phyloP scores from a whole-genome alignment of 225 moss, liverwort and hornwort species.

The Neckera pumila region DNA sequence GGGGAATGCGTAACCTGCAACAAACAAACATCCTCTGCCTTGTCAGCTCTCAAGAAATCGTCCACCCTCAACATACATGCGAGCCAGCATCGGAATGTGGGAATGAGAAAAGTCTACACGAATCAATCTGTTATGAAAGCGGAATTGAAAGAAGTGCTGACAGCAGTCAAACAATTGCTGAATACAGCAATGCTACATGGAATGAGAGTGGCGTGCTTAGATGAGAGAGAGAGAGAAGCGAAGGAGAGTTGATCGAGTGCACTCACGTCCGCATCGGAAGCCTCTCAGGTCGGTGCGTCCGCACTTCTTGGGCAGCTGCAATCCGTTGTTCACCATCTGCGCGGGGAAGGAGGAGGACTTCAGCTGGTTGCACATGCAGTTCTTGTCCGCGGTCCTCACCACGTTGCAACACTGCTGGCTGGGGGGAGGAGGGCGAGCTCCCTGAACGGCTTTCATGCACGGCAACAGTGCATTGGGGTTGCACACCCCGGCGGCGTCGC shows the following conservation, averaged over 20 bases:
- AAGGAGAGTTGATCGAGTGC: not conserved
- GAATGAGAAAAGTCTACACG: too few species aligned
- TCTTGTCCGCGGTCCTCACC: slow-evolving; percentile 9
- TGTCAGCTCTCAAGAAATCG: not conserved
- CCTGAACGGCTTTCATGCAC: not conserved
- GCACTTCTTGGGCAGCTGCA: slow-evolving; percentile 14
- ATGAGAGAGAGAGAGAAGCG: not conserved
- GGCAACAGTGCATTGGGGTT: not conserved
- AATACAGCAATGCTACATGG: not conserved
- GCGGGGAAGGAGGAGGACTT: not conserved
- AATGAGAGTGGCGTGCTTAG: not conserved
- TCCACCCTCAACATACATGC: not conserved
- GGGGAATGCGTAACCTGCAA: not conserved
- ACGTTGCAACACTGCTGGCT: not conserved
- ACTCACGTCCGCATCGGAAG: slow-evolving; percentile 8
- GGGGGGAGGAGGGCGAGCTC: not conserved
- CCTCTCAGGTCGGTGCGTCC: not conserved
- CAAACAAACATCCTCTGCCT: not conserved
- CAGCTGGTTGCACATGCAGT: slow-evolving; percentile 9
- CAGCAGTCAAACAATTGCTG: not conserved
- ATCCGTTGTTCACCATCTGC: not conserved
- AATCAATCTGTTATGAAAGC: not conserved
- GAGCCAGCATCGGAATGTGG: not conserved
- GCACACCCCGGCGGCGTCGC: not conserved
- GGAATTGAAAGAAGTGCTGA: not conserved